Percentiles rank a stretch among this genome's conserved stretches.
Conservation (phyloP, 345 rosid species). For the Syzygium aqueum region DNA sequence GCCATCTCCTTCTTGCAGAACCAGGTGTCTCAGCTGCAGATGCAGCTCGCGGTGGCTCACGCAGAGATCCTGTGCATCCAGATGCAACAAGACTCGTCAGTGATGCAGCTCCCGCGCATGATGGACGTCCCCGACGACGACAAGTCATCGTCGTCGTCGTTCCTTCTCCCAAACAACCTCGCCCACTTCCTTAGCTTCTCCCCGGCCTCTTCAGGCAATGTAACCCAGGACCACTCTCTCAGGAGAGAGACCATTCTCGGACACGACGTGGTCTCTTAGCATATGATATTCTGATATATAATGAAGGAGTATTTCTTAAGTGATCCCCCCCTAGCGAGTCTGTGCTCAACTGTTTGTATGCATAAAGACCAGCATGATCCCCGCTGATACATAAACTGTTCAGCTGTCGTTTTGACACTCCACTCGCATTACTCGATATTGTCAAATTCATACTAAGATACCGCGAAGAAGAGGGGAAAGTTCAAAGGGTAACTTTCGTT, state of each 20-base stretch:
- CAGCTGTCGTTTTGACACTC: not conserved
- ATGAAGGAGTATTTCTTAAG: not conserved
- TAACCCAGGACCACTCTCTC: constrained; percentile 19
- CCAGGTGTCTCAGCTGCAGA: constrained; percentile 52
- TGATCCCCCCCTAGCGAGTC: not conserved
- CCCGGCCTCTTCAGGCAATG: constrained; percentile 17
- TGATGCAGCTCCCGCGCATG: constrained; percentile 1
- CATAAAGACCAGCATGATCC: not conserved
- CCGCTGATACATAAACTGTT: not conserved
- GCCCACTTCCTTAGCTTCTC: constrained; percentile 9
- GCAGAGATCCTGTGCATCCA: constrained; percentile 54
- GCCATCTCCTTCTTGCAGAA: constrained; percentile 49
- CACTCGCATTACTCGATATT: not conserved
- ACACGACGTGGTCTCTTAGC: constrained; percentile 35
- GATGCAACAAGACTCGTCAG: constrained; percentile 35
- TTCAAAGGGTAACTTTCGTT: not conserved
- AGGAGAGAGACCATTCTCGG: constrained; percentile 37
- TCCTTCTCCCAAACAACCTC: constrained; percentile 8
- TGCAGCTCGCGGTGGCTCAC: constrained; percentile 55
- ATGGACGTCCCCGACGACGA: constrained; percentile 10
- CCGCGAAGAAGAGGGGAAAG: not conserved
- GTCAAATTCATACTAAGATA: not conserved
- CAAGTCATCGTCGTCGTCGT: not conserved
- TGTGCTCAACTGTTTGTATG: not conserved
- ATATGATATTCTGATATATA: not conserved